Evolutionary conservation across 2,329 filamentous ascomycete genomes (phyloP).

Genomic region (Aspergillus texensis): DNA sequence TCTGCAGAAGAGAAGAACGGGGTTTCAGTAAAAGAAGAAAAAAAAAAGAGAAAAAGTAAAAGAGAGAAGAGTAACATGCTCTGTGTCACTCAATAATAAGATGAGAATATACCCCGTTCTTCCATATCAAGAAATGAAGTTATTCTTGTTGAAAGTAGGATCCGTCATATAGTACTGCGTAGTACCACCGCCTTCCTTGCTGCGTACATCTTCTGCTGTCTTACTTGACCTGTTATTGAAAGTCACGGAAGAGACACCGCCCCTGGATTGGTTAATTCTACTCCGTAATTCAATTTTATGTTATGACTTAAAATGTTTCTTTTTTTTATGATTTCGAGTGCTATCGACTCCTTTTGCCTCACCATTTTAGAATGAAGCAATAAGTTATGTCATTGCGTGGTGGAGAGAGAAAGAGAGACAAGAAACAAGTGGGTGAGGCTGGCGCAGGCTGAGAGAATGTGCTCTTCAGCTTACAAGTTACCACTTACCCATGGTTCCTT

Average conservation of each 20-base stretch:
- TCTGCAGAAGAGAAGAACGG: neutral
- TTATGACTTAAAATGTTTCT: neutral
- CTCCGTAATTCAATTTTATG: too few species aligned
- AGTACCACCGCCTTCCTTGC: constrained; percentile 1
- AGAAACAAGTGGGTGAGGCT: neutral
- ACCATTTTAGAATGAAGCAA: constrained; percentile 1
- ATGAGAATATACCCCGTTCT: neutral
- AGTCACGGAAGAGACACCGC: neutral
- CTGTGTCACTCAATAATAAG: constrained; percentile 1
- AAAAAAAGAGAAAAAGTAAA: neutral
- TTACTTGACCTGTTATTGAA: neutral
- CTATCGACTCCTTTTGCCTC: neutral
- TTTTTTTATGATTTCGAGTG: neutral
- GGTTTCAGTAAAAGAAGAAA: too few species aligned
- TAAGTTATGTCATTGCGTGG: neutral
- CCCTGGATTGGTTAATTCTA: neutral
- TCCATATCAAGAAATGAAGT: neutral
- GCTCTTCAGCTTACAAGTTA: too few species aligned
- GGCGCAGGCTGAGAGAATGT: neutral
- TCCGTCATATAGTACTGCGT: neutral
- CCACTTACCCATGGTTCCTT: neutral
- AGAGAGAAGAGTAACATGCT: neutral
- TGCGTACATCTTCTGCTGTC: neutral
- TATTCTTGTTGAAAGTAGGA: neutral
- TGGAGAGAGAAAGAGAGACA: neutral